Base-by-base conservation (phyloP, 179 eudicot genomes). In the Corrigiola litoralis region DNA sequence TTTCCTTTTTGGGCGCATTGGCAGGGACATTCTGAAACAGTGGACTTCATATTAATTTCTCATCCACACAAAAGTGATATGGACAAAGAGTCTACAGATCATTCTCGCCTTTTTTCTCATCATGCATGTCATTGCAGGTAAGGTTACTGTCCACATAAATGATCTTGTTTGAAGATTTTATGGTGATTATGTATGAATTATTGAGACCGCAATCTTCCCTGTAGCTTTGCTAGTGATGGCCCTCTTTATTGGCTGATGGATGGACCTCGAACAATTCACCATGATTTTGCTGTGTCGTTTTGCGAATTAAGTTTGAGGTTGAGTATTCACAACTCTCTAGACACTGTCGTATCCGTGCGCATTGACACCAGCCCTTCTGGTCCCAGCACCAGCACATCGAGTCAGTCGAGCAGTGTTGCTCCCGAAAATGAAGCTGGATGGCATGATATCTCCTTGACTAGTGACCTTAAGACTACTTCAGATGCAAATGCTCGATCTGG, bases 111-210 rank as follows among this genome's bases (percentile, higher is more conserved):
- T 53, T 83, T 83, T 67, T 84, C 95, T 52, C 84, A 90, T 73
- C 86, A 94, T 65, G 73, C 85, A 21, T 84, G 95, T 72, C 91
- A 87, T 69, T 84, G 91, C 97, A 87, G 89, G 99, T 81, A 83
- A 82, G 71, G 20, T 36, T 57, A 33, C 9, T 51, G n/a, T 41
- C 44, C 2, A 5, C 16, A 37, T 45, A 23, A 23, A 21, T 34
- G 8, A 7, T n/a, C 27, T 20, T 29, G 27, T 31, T 13, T 58
- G 31, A 29, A 32, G 7, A 6, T 14, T 46, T 21, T 28, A 1
- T 48, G 13, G 36, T 55, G 28, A 44, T 37, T 62, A 53, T 54
- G 53, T n/a, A 44, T 64, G 33, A 45, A 47, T 66, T 44, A 13
- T 53, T 65, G 49, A 58, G 32, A 20, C 44, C 13, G 2, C 24